A percentile compares a stretch with the other conserved stretches of the same genome.
Conservation (phyloP, 331 rosid genomes). For the Pyrus hybrid region DNA sequence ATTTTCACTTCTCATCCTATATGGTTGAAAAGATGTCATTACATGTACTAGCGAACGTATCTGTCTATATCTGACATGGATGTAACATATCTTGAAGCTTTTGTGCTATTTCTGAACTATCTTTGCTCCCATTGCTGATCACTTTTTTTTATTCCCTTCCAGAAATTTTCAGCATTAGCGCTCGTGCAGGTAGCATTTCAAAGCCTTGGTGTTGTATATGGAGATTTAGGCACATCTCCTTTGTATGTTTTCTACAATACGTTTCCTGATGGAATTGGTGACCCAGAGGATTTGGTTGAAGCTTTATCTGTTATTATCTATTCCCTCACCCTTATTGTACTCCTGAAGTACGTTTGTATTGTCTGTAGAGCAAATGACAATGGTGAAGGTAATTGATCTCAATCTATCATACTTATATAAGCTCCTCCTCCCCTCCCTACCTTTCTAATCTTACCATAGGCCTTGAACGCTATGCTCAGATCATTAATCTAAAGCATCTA, state of each 20-base stretch:
- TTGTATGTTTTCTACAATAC: slow-evolving; percentile 31
- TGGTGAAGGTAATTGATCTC: slow-evolving; percentile 21
- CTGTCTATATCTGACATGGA: no score
- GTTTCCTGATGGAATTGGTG: slow-evolving; percentile 16
- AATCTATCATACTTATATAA: not conserved
- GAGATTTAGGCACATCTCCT: slow-evolving; percentile 28
- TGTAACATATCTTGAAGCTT: not conserved
- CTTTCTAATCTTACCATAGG: not conserved
- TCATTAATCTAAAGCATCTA: not conserved
- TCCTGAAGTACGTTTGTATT: slow-evolving; percentile 27
- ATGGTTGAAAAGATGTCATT: not conserved
- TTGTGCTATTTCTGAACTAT: not conserved
- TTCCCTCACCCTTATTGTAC: slow-evolving; percentile 23
- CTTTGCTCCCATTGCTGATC: not conserved
- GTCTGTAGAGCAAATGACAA: slow-evolving; percentile 27
- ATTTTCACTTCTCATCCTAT: not conserved
- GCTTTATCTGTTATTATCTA: slow-evolving; percentile 23
- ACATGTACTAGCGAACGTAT: no score
- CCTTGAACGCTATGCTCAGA: not conserved
- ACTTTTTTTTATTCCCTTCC: not conserved
- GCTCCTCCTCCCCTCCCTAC: not conserved
- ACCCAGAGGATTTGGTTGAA: slow-evolving; percentile 17
- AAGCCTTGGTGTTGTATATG: slow-evolving; percentile 33
- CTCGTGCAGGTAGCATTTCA: slow-evolving; percentile 18
- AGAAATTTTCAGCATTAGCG: slow-evolving; percentile 10